These are phyloP conservation scores for Raffaelea ambrosiae DNA, from an alignment of 2,329 filamentous ascomycete genomes.

Conservation along the genomic window DNA sequence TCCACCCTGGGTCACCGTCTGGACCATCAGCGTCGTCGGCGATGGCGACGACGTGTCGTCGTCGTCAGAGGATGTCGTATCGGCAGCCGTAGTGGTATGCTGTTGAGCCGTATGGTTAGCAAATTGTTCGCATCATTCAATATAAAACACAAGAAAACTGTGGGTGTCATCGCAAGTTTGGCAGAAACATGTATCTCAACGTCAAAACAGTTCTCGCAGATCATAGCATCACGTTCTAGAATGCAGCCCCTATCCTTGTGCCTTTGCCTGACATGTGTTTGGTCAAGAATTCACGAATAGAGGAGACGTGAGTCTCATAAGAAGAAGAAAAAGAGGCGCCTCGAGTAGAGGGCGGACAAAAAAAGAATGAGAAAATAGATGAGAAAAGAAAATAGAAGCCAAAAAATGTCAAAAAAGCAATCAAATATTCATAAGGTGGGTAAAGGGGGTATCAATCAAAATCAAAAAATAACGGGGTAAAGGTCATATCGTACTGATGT, in stretches of 20 bases:
- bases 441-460: no score
- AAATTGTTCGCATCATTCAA: not conserved
- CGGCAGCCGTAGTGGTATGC: not conserved
- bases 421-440: no score
- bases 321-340: no score
- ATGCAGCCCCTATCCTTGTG: constrained; percentile 4
- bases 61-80: not conserved
- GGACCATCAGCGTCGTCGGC: constrained; percentile 23
- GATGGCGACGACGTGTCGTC: constrained; percentile 10
- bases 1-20: constrained; percentile 48
- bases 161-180: no score
- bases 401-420: not conserved
- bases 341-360: no score
- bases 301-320: no score
- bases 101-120: not conserved
- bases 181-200: no score
- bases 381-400: no score
- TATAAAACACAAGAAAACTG: not conserved
- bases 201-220: not conserved
- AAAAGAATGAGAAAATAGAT: no score
- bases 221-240: not conserved
- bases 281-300: no score
- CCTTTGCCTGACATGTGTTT: not conserved
- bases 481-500: not conserved
- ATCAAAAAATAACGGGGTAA: not conserved